Evolutionary conservation across 2,329 filamentous ascomycete genomes (phyloP).

Genomic region (Cercospora beticola): DNA sequence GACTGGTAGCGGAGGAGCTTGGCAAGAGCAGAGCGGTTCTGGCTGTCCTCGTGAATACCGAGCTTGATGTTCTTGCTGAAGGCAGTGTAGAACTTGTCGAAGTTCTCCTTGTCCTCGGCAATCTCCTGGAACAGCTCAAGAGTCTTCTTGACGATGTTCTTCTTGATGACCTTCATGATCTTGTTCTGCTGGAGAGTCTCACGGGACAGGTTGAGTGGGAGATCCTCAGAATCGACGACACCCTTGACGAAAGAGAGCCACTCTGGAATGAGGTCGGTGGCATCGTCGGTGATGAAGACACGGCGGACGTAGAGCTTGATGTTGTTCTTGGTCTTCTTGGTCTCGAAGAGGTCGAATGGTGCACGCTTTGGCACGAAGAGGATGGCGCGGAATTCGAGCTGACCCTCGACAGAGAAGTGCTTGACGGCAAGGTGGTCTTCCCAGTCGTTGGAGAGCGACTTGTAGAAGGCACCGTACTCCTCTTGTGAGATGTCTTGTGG

Average conservation of each 20-base stretch:
- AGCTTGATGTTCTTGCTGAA: conserved; percentile 99
- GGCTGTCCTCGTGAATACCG: conserved; percentile 98
- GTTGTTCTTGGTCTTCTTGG: conserved; percentile 99
- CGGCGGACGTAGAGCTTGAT: conserved; percentile 99
- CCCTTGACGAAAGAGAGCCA: conserved; percentile 99
- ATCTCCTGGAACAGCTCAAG: conserved; percentile 99
- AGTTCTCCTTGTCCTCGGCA: conserved; percentile 98
- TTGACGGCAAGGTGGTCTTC: conserved; percentile 99
- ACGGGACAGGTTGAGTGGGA: conserved; percentile 98
- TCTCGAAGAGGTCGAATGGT: conserved; percentile 99
- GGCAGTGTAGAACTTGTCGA: conserved; percentile 99
- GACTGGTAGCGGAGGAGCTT: conserved; percentile 99
- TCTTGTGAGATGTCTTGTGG: conserved; percentile 91
- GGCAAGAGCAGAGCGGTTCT: conserved; percentile 89
- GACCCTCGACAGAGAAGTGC: conserved; percentile 99
- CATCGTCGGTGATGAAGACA: conserved; percentile 99
- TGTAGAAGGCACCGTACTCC: conserved; percentile 99
- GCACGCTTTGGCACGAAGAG: conserved; percentile 99
- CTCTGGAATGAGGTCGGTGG: conserved; percentile 97
- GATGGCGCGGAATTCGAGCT: conserved; percentile 99
- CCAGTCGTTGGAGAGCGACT: conserved; percentile 99
- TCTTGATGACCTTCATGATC: conserved; percentile 99
- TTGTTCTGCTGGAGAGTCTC: conserved; percentile 99
- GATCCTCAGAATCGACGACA: conserved; percentile 99
- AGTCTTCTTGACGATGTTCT: conserved; percentile 99